Percentiles rank a stretch among this genome's conserved stretches.
phyloP scores from a whole-genome alignment of 1,284 basidiomycete genomes.

The Heterobasidion occidentale region DNA sequence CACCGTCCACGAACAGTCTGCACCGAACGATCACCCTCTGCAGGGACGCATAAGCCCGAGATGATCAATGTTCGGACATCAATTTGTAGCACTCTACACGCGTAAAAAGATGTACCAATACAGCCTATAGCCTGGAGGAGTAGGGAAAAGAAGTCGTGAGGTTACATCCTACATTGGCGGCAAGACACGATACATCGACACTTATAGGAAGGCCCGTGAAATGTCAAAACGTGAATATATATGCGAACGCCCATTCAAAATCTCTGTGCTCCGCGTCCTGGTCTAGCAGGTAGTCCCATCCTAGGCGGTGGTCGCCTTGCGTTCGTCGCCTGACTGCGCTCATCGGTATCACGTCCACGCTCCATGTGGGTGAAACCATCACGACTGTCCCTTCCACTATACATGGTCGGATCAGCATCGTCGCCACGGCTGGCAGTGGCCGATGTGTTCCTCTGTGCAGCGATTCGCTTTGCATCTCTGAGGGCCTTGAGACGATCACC shows the following conservation, averaged over 20 bases:
- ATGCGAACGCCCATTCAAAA: neutral
- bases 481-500: constrained; percentile 43
- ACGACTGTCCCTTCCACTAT: neutral
- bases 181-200: neutral
- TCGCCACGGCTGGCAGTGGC: neutral
- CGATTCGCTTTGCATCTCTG: constrained; percentile 43
- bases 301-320: constrained; percentile 11
- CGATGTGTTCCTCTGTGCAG: constrained; percentile 14
- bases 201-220: neutral
- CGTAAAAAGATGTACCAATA: too few relatives aligned
- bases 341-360: constrained; percentile 1
- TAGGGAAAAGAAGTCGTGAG: too few relatives aligned
- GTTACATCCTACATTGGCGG: neutral
- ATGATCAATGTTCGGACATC: too few relatives aligned
- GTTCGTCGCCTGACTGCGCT: neutral
- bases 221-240: neutral
- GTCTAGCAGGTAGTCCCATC: constrained; percentile 22
- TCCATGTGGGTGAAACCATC: neutral
- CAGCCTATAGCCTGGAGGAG: too few relatives aligned
- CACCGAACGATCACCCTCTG: too few relatives aligned
- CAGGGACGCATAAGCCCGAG: too few relatives aligned
- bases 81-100: too few relatives aligned
- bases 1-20: too few relatives aligned
- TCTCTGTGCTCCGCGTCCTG: constrained; percentile 5
- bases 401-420: neutral